These are phyloP conservation scores for Coemansia reversa DNA, from an alignment of 192 early-diverging fungal genomes.

Conservation along the genomic window DNA sequence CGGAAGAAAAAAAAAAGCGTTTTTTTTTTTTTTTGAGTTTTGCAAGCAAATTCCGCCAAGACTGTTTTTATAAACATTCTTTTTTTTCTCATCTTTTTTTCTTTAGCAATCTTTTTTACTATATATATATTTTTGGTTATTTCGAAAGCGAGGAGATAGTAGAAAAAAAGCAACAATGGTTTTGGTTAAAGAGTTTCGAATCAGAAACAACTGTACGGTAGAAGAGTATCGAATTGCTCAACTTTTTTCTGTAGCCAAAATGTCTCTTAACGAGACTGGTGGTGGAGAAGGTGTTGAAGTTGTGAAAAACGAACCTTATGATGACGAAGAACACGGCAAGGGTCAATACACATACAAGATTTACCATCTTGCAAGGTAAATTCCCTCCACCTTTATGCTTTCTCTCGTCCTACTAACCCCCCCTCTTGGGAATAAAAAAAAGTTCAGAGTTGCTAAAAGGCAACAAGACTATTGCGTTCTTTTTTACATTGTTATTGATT, in stretches of 20 bases:
- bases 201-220: slow-evolving; percentile 73
- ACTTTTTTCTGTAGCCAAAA: slow-evolving; percentile 72
- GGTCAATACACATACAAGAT: slow-evolving; percentile 84
- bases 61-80: neutral
- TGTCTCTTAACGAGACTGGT: slow-evolving; percentile 75
- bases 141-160: too few relatives aligned
- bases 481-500: slow-evolving; percentile 1
- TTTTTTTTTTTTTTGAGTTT: neutral
- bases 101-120: neutral
- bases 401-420: too few relatives aligned
- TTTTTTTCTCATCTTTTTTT: slow-evolving; percentile 13
- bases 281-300: slow-evolving; percentile 82
- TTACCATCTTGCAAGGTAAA: slow-evolving; percentile 56
- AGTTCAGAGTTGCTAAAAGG: too few relatives aligned
- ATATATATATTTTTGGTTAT: too few relatives aligned
- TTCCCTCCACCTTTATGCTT: neutral
- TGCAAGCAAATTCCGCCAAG: neutral
- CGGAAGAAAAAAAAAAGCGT: too few relatives aligned
- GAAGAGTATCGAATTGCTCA: slow-evolving; percentile 76
- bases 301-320: slow-evolving; percentile 73
- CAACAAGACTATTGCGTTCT: too few relatives aligned
- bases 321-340: slow-evolving; percentile 62
- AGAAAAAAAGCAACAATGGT: slow-evolving; percentile 46
- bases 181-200: slow-evolving; percentile 73
- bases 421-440: too few relatives aligned